Conservation (phyloP, 2,329 filamentous ascomycete species). For the Aspergillus udagawae region DNA sequence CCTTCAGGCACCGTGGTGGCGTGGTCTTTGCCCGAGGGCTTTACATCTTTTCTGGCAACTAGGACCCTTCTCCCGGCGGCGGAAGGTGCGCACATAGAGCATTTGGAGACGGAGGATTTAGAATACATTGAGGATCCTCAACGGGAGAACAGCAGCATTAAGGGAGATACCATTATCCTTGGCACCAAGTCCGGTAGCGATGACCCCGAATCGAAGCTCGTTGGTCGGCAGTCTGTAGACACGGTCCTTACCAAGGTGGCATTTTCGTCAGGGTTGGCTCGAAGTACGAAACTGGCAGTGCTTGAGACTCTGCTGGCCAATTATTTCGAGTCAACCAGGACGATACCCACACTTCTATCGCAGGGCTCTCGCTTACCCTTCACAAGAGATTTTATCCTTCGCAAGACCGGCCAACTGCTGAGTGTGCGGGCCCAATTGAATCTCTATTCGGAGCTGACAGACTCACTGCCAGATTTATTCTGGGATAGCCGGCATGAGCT, state of each 20-base stretch:
- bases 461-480: constrained; percentile 91
- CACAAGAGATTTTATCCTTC: constrained; percentile 73
- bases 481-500: constrained; percentile 91
- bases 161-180: constrained; percentile 82
- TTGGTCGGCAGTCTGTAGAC: constrained; percentile 44
- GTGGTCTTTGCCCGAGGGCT: constrained; percentile 78
- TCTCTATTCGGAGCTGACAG: constrained; percentile 93
- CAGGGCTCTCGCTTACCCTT: constrained; percentile 61
- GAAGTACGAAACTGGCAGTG: constrained; percentile 89
- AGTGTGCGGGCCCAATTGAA: constrained; percentile 89
- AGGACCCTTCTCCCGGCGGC: constrained; percentile 72
- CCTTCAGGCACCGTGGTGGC: constrained; percentile 90
- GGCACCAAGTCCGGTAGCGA: constrained; percentile 60
- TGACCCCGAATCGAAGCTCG: constrained; percentile 16
- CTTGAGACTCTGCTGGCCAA: constrained; percentile 76
- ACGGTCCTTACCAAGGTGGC: constrained; percentile 87
- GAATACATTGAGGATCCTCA: constrained; percentile 75
- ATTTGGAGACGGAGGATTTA: constrained; percentile 81
- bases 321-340: constrained; percentile 82
- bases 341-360: constrained; percentile 75
- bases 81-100: constrained; percentile 65
- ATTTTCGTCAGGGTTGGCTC: constrained; percentile 88
- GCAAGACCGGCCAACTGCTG: constrained; percentile 89
- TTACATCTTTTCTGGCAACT: constrained; percentile 66
- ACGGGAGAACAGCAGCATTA: constrained; percentile 71